Evolutionary conservation across 345 rosid genomes (phyloP).

Genomic region (Adansonia digitata): DNA sequence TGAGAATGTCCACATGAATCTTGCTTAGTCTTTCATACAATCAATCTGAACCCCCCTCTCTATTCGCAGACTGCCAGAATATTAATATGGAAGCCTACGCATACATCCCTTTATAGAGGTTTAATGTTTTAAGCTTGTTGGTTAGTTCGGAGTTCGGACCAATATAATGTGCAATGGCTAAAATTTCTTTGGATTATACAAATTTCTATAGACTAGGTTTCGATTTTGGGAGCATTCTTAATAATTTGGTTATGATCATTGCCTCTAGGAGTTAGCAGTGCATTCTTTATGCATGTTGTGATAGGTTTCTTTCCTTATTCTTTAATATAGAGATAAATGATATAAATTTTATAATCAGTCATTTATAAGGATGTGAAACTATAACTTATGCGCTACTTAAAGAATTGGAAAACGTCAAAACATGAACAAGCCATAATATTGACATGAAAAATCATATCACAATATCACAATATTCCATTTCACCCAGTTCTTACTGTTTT

Average conservation of each 20-base stretch:
- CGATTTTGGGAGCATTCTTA: neutral
- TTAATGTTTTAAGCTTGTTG: neutral
- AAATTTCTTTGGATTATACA: neutral
- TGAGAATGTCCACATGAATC: neutral
- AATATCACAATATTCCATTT: neutral
- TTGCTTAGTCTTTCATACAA: neutral
- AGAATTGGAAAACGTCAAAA: neutral
- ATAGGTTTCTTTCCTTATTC: neutral
- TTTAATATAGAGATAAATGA: neutral
- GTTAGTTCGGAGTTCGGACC: neutral
- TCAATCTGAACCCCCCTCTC: neutral
- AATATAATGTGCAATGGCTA: neutral
- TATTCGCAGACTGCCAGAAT: neutral
- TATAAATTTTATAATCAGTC: neutral
- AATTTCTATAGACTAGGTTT: neutral
- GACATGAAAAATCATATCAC: neutral
- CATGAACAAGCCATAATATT: neutral
- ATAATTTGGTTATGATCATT: neutral
- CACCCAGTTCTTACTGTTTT: neutral
- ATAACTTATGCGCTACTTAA: neutral
- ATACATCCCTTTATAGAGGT: neutral
- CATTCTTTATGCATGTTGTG: neutral
- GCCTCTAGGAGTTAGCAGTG: neutral
- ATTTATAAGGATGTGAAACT: neutral
- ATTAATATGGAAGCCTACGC: neutral